Base-by-base conservation (phyloP, 306 rosid genomes). In the Malus orientalis region DNA sequence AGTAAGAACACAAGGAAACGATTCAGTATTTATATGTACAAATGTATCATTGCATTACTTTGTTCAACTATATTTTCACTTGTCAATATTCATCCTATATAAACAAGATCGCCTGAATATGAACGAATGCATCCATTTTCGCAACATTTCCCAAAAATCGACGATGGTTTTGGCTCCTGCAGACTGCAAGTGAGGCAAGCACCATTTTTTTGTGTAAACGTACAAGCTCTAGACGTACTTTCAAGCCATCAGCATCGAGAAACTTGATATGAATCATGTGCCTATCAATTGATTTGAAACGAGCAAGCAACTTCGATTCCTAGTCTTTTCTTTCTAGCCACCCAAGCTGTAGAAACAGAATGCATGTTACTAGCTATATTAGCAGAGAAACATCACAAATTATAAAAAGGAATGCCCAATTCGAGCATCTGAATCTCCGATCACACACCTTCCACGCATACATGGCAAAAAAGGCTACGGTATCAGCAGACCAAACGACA, bases 401-500 rank as follows among this genome's bases (percentile, higher is more conserved):
- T 45, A 19, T 42, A 16, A 6, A 49, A 47, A 45, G 60, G 69
- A 79, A 30, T 9, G 44, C 25, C 15, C 10, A 73, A 45, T 69
- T 20, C 64, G 3, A 55, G 8, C 61, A 58, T 58, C 27, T 20
- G 25, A 58, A 22, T 36, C n/a, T 63, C 29, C 23, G 29, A 36
- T 71, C 55, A 3, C 57, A 67, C 77, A 95, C 97, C 97, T 95
- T 95, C 97, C 98, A 95, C 12, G 97, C 93, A 78, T 95, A 95
- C 96, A 95, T 95, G 78, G 84, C 93, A 54, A 95, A 86, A 87
- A 95, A 95, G 69, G 96, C 97, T 47, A 89, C 69, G 3, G 82
- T 84, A 86, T 95, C 99, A 16, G 97, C 97, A 3, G 97, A 85
- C 97, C 99, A 95, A 75, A 92, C 99, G 79, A 92, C 86, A 7